Conservation (phyloP, 2,329 filamentous ascomycete species). For the Talaromyces amestolkiae region DNA sequence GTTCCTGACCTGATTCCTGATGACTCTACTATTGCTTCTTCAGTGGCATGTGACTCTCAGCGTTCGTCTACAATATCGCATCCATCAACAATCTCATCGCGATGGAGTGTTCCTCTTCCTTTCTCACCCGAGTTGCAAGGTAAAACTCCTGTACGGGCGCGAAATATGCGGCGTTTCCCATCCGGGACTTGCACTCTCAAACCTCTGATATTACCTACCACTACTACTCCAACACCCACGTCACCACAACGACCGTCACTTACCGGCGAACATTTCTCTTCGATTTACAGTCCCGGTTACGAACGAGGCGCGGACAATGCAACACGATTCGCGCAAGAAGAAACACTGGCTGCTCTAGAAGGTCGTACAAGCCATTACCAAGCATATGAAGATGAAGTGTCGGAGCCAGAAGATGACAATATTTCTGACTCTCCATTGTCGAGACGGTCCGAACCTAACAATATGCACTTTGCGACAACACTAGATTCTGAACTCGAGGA, state of each 20-base stretch:
- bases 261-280: background rate
- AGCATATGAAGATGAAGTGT: conserved; percentile 27
- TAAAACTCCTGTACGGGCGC: conserved; percentile 24
- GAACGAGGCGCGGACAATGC: conserved; percentile 10
- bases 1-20: conserved; percentile 13
- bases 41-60: conserved; percentile 24
- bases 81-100: conserved; percentile 23
- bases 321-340: conserved; percentile 30
- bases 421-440: conserved; percentile 8
- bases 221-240: conserved; percentile 14
- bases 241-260: conserved; percentile 9
- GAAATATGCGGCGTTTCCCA: conserved; percentile 35
- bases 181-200: conserved; percentile 36
- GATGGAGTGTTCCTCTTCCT: conserved; percentile 26
- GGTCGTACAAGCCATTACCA: conserved; percentile 27
- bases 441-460: background rate
- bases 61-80: conserved; percentile 28
- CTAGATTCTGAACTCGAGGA: conserved; percentile 13
- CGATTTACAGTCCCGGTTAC: conserved; percentile 21
- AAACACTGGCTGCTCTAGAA: conserved; percentile 34
- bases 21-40: conserved; percentile 15
- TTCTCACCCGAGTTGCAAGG: conserved; percentile 25
- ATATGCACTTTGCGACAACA: background rate
- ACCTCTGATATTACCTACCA: conserved; percentile 32
- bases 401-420: conserved; percentile 15